Base-by-base conservation (phyloP, 352 stramenopile genomes). In the Phytophthora cactorum region DNA sequence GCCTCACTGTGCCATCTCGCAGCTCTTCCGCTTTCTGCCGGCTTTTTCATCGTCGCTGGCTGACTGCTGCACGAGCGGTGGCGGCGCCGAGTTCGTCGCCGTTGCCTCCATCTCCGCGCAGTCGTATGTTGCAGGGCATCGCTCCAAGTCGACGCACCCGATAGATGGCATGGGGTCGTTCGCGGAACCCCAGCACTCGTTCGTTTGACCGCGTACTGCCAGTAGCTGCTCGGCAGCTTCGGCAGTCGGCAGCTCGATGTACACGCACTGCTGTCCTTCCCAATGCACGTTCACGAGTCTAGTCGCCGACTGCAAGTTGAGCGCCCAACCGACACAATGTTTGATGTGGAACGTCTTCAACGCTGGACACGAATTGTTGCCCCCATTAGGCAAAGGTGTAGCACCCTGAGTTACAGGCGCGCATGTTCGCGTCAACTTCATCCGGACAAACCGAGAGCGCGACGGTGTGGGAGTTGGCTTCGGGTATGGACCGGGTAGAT, bases 301-400 rank as follows among this genome's bases (percentile, higher is more conserved):
- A 9, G 47, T 80, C 15, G 67, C 62, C 9, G 76, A 75, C 45
- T 75, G 66, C 22, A 92, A 59, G 52, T 81, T 77, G 31, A 92
- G 50, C 5, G 69, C 75, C 72, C 76, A 82, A 0, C 68, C 67
- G 8, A 94, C 72, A 67, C 82, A 91, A 29, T 90, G 83, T 60
- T 93, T 87, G 64, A 93, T 90, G 60, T 92, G 86, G 59, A 89
- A 89, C 25, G 72, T 81, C 69, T 89, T 89, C 38, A 93, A 55
- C 22, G 74, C 74, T 11, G 74, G 63, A 8, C 63, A 61, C 5
- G 52, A 59, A 43, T 58, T 63, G 47, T 68, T 68, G 22, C 53
- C 58, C 2, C 25, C 41, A 31, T 66, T 68, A 14, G 59, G 44
- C 50, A 66, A 46, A 8, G 70, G 52, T 12, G 58, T 68, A 45